Base-by-base conservation (phyloP, 805 yeast species). In the Schwanniomyces sp. region DNA sequence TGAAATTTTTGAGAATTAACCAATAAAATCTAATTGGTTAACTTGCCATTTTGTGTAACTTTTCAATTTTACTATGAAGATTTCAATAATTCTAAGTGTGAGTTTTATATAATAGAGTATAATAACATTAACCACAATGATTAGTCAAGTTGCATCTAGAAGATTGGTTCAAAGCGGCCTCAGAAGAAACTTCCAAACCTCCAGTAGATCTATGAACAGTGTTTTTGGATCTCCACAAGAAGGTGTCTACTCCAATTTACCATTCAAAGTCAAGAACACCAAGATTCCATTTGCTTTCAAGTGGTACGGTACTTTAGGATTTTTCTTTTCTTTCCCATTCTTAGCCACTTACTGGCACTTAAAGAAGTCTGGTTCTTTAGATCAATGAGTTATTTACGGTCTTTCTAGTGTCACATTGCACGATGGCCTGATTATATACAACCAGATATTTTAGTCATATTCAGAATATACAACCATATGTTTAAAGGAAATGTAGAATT, bases 231-330 rank as follows among this genome's bases (percentile, higher is more conserved):
- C 70, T 40, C 76, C 77, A 43, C 62, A 67, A 56, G 54, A 55
- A 46, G 97, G 97, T 64, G 84, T 85, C 41, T 94, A 94, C 85
- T 77, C 86, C 63, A 92, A 94, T 82, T 66, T 92, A 54, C 99
- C 99, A 56, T 94, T 92, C 84, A 83, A 83, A 80, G 96, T 92
- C 54, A 91, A 90, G 81, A 79, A 85, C 82, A 91, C 96, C 81
- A 87, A 84, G 76, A 80, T 92, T 56, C 98, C 97, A 57, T 91
- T 80, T 69, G 88, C 84, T 57, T 75, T 90, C 45, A 79, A 86
- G 56, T 96, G 86, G 78, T 86, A 88, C 79, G 82, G 91, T 45
- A 86, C 83, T 75, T 78, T 86, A 56, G 82, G 86, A 5, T 57
- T 63, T 57, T 68, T 69, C 63, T 69, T 69, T 52, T 60, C 69